Conservation (phyloP, 495 filamentous ascomycete species). For the Cercophora newfieldiana region DNA sequence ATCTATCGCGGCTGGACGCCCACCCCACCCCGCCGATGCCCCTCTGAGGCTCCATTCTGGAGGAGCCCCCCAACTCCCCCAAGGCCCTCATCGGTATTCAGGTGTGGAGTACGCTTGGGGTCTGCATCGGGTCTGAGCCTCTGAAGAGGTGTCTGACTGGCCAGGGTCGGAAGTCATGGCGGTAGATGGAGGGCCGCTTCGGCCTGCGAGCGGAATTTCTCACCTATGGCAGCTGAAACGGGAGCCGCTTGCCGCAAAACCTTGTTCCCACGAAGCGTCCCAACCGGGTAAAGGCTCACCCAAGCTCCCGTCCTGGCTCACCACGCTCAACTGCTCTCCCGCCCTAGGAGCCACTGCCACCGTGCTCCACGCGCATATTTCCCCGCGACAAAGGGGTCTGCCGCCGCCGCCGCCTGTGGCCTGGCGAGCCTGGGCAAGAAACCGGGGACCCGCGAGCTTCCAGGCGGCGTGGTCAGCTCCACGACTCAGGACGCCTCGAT, state of each 20-base stretch:
- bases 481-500: neutral
- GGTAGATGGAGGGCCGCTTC: conserved; percentile 19
- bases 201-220: conserved; percentile 17
- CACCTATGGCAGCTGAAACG: neutral
- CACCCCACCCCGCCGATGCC: neutral
- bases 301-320: neutral
- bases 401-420: too few relatives aligned
- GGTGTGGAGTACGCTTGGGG: conserved; percentile 14
- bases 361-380: neutral
- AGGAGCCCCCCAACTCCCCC: neutral
- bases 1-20: neutral
- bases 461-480: neutral
- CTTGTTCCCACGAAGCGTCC: conserved; percentile 17
- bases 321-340: neutral
- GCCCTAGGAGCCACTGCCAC: neutral
- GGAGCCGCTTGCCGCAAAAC: conserved; percentile 8
- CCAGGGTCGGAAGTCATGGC: conserved; percentile 16
- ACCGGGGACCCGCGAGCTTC: neutral
- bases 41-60: conserved; percentile 14
- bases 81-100: neutral
- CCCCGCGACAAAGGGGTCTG: neutral
- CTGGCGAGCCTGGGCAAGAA: neutral
- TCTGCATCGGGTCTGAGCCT: neutral
- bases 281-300: conserved; percentile 27
- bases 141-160: neutral